Percentiles rank a stretch among this genome's conserved stretches.
These are phyloP conservation scores for Candida smagusa DNA, from an alignment of 1,139 yeast species.

Conservation along the genomic window DNA sequence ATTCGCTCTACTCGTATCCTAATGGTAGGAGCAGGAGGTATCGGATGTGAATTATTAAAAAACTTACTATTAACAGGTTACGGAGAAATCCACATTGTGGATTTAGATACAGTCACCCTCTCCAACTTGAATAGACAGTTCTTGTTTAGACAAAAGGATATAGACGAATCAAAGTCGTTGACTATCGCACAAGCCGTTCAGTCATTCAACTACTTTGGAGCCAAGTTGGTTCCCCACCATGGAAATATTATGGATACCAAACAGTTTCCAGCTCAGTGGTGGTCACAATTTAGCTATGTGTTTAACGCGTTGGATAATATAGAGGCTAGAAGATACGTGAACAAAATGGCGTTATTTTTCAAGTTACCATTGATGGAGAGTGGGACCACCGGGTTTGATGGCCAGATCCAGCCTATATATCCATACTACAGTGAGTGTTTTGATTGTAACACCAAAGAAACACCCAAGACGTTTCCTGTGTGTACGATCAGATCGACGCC, in stretches of 20 bases:
- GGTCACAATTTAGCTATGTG: conserved; percentile 69
- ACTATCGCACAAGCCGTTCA: conserved; percentile 84
- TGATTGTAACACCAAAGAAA: conserved; percentile 82
- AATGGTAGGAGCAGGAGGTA: conserved; percentile 98
- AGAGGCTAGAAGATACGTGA: conserved; percentile 89
- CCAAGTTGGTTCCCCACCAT: conserved; percentile 76
- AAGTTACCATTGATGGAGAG: conserved; percentile 81
- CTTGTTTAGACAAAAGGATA: conserved; percentile 80
- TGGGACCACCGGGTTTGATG: conserved; percentile 93
- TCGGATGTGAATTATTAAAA: conserved; percentile 92
- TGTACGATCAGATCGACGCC: conserved; percentile 98
- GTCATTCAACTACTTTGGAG: conserved; percentile 63
- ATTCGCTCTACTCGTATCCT: conserved; percentile 57
- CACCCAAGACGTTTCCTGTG: conserved; percentile 90
- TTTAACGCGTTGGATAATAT: conserved; percentile 93
- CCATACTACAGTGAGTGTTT: conserved; percentile 88
- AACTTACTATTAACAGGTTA: conserved; percentile 80
- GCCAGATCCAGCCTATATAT: conserved; percentile 88
- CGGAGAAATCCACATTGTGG: conserved; percentile 89
- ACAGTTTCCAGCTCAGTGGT: conserved; percentile 76
- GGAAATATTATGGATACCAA: conserved; percentile 83
- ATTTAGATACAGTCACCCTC: conserved; percentile 89
- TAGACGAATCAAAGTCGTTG: conserved; percentile 77
- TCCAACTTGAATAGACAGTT: conserved; percentile 93
- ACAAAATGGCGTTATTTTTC: conserved; percentile 72